These are phyloP conservation scores for Saposhnikovia divaricata DNA, from an alignment of 129 eudicot species.

Conservation along the genomic window DNA sequence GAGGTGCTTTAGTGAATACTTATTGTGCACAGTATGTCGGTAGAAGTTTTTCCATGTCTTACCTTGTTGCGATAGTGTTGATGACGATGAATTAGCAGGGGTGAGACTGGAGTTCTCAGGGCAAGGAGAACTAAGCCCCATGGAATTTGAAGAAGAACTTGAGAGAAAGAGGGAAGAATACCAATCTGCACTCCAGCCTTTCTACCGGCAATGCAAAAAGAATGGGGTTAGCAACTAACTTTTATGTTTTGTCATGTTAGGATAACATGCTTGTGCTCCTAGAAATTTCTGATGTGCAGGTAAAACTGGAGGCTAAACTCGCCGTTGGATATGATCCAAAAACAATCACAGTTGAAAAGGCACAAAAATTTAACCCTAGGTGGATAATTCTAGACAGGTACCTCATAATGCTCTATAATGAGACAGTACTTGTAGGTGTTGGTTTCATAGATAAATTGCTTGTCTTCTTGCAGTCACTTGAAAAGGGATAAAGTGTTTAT, in stretches of 20 bases:
- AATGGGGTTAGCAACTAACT: conserved; percentile 1
- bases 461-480: conserved; percentile 22
- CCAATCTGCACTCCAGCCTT: conserved; percentile 8
- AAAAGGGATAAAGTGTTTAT: conserved; percentile 40
- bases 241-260: not conserved
- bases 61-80: not conserved
- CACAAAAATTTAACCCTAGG: conserved; percentile 12
- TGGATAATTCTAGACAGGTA: conserved; percentile 21
- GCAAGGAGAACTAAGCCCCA: conserved; percentile 17
- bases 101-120: conserved; percentile 17
- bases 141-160: conserved; percentile 14
- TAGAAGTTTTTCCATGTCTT: not conserved
- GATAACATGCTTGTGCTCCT: not conserved
- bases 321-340: conserved; percentile 16
- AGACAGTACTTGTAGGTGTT: not conserved
- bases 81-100: not conserved
- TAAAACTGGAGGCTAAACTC: conserved; percentile 16
- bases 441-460: conserved; percentile 8
- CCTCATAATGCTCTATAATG: not conserved
- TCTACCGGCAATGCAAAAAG: conserved; percentile 18
- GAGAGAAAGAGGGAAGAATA: conserved; percentile 16
- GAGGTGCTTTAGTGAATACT: not conserved
- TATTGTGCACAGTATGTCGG: not conserved
- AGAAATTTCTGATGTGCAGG: conserved; percentile 9
- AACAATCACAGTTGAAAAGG: conserved; percentile 12